Conservation (phyloP, 805 yeast genomes). For the Pichia deserticola region DNA sequence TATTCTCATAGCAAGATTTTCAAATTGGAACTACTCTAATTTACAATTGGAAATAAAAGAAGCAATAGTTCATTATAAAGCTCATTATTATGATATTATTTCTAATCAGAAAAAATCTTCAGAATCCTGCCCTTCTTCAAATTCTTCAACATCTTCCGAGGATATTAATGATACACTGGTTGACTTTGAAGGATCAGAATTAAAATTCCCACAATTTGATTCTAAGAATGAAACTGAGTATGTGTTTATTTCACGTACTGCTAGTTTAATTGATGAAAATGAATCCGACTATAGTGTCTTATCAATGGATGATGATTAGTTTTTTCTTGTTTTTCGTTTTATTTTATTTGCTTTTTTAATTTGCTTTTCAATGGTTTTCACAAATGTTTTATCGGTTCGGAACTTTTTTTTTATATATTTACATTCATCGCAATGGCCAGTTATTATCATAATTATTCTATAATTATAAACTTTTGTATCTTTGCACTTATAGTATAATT, state of each 20-base stretch:
- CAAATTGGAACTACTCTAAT: neutral
- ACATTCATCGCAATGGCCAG: too few relatives aligned
- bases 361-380: neutral
- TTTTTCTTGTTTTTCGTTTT: neutral
- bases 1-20: neutral
- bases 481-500: too few relatives aligned
- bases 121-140: neutral
- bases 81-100: constrained; percentile 1
- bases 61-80: constrained; percentile 2
- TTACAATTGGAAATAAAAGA: neutral
- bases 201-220: neutral
- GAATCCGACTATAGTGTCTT: constrained; percentile 6
- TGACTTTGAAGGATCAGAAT: neutral
- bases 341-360: neutral
- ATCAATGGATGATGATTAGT: neutral
- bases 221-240: neutral
- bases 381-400: too few relatives aligned
- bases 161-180: neutral
- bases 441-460: too few relatives aligned
- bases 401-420: too few relatives aligned
- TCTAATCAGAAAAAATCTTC: neutral
- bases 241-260: constrained; percentile 1
- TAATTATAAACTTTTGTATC: too few relatives aligned
- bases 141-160: neutral
- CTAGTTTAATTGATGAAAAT: neutral